Conservation (phyloP, 495 filamentous ascomycete genomes). For the Coniosporium apollinis region DNA sequence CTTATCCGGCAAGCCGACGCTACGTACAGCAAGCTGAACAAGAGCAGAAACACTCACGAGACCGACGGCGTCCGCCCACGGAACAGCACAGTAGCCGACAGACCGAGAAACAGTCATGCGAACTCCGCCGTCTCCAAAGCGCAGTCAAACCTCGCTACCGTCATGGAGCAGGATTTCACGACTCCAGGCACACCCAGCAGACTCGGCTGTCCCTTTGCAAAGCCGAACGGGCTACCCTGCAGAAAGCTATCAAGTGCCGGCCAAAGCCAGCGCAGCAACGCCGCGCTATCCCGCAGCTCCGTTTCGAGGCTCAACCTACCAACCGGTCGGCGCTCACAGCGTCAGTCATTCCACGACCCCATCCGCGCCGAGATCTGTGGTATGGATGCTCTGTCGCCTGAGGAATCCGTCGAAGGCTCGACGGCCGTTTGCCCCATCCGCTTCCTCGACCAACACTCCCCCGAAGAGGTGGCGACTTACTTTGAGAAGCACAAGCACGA, state of each 20-base stretch:
- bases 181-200: constrained; percentile 41
- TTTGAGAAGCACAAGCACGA: constrained; percentile 88
- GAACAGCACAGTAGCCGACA: constrained; percentile 29
- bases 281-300: constrained; percentile 15
- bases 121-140: constrained; percentile 10
- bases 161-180: constrained; percentile 50
- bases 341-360: constrained; percentile 30
- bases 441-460: constrained; percentile 73
- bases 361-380: constrained; percentile 43
- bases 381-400: constrained; percentile 30
- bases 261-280: neutral
- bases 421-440: constrained; percentile 58
- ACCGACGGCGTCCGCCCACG: constrained; percentile 19
- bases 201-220: constrained; percentile 45
- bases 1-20: constrained; percentile 9
- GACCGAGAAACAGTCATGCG: no score
- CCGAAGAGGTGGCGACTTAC: constrained; percentile 78
- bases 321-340: constrained; percentile 20
- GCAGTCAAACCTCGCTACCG: constrained; percentile 33
- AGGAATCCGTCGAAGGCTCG: constrained; percentile 31
- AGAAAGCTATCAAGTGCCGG: constrained; percentile 10
- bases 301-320: constrained; percentile 19
- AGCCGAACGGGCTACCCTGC: constrained; percentile 10
- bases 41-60: neutral
- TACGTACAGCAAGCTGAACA: constrained; percentile 1